These are phyloP conservation scores for Aspergillus japonicus DNA, from an alignment of 2,329 filamentous ascomycete genomes.

Conservation along the genomic window DNA sequence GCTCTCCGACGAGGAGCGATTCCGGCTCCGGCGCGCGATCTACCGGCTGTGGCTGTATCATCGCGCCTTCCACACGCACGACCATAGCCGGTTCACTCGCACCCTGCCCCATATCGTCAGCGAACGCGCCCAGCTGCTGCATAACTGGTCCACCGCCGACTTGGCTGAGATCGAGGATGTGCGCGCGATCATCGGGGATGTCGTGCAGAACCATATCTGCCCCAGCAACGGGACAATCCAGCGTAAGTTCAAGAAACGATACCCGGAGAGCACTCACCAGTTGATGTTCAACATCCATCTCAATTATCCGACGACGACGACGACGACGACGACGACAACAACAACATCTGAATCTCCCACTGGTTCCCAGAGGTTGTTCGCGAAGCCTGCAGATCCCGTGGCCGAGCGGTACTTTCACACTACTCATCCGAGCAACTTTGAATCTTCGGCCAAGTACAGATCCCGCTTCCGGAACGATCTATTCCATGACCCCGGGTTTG, in stretches of 20 bases:
- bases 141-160: constrained; percentile 58
- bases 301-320: constrained; percentile 43
- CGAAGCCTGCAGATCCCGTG: constrained; percentile 6
- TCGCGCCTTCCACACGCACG: constrained; percentile 57
- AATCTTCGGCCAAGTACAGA: constrained; percentile 40
- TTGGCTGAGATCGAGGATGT: constrained; percentile 61
- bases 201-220: constrained; percentile 59
- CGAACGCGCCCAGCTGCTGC: constrained; percentile 56
- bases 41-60: constrained; percentile 63
- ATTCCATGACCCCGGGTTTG: constrained; percentile 54
- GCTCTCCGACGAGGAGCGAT: constrained; percentile 51
- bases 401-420: constrained; percentile 25
- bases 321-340: constrained; percentile 19
- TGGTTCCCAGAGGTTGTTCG: constrained; percentile 5
- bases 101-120: constrained; percentile 46
- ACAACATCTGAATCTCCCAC: constrained; percentile 5
- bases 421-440: constrained; percentile 21
- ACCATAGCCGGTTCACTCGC: constrained; percentile 52
- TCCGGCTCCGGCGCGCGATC: constrained; percentile 54
- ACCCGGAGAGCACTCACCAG: constrained; percentile 50
- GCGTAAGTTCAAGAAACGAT: constrained; percentile 58
- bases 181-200: constrained; percentile 54
- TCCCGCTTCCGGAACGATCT: constrained; percentile 50
- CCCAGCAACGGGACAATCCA: constrained; percentile 61
- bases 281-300: constrained; percentile 55